A percentile compares a stretch with the other conserved stretches of the same genome.
Conservation (phyloP, 2,329 filamentous ascomycete genomes). For the Colletotrichum lini region DNA sequence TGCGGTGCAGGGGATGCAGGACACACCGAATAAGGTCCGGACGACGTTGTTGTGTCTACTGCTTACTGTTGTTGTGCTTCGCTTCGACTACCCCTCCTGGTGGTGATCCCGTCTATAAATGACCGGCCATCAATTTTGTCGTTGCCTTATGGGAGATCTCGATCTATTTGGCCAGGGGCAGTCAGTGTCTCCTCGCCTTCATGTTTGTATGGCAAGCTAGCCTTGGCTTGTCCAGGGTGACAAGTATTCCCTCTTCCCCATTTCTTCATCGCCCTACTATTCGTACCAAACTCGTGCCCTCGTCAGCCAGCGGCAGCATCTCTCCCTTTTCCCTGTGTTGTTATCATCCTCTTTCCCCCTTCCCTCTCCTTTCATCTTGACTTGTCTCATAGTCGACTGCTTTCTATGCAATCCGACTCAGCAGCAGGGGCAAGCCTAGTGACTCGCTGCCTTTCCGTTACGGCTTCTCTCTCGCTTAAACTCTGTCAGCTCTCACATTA, state of each 20-base stretch:
- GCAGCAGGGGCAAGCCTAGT: conserved; percentile 23
- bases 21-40: conserved; percentile 27
- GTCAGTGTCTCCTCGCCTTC: conserved; percentile 29
- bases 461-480: conserved; percentile 5
- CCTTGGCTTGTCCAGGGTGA: conserved; percentile 20
- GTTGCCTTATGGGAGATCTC: conserved; percentile 28
- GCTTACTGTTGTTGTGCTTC: neutral
- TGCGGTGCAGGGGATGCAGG: conserved; percentile 26
- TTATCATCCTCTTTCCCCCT: neutral
- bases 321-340: neutral
- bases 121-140: conserved; percentile 24
- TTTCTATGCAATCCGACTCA: conserved; percentile 19
- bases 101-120: conserved; percentile 25
- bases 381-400: conserved; percentile 33
- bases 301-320: neutral
- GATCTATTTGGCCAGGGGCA: conserved; percentile 22
- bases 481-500: conserved; percentile 39
- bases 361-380: conserved; percentile 20
- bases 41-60: conserved; percentile 10
- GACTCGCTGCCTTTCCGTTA: conserved; percentile 7
- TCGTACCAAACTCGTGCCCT: conserved; percentile 4
- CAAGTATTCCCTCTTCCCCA: neutral
- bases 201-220: conserved; percentile 25
- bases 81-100: conserved; percentile 1
- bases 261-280: conserved; percentile 28